Percentiles rank a stretch among this genome's conserved stretches.
phyloP scores from a whole-genome alignment of 2,329 filamentous ascomycete species.

The Onygena corvina region DNA sequence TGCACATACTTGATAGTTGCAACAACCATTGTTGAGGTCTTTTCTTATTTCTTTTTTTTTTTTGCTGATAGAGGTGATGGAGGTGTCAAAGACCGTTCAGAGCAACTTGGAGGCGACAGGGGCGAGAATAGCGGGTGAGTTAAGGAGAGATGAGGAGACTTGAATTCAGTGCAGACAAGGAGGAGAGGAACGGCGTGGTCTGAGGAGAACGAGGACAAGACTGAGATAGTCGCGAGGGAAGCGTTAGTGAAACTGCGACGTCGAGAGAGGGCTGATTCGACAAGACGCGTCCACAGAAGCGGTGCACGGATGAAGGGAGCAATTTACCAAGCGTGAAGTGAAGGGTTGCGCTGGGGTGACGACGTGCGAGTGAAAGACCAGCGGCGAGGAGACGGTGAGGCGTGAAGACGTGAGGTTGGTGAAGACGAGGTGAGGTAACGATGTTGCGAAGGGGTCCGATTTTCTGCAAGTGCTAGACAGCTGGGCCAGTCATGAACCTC shows the following conservation, averaged over 20 bases:
- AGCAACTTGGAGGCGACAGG: not conserved
- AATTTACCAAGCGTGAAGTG: not conserved
- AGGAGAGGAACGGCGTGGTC: not conserved
- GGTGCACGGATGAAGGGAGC: not conserved
- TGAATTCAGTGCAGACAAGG: not conserved
- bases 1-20: constrained; percentile 50
- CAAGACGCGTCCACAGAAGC: not conserved
- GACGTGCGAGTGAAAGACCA: not conserved
- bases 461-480: not conserved
- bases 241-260: not conserved
- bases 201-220: not conserved
- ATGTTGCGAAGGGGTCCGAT: not conserved
- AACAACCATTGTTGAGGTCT: constrained; percentile 42
- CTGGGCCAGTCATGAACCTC: constrained; percentile 1
- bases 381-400: not conserved
- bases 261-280: not conserved
- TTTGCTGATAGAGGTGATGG: not conserved
- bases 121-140: not conserved
- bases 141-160: not conserved
- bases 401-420: not conserved
- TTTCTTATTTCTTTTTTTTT: not conserved
- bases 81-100: constrained; percentile 4
- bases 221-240: not conserved
- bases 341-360: not conserved
- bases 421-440: constrained; percentile 1